Evolutionary conservation across 2,329 filamentous ascomycete species (phyloP), one percentile per base, ranked within the genome.

Genomic region (Pseudocercospora eumusae): DNA sequence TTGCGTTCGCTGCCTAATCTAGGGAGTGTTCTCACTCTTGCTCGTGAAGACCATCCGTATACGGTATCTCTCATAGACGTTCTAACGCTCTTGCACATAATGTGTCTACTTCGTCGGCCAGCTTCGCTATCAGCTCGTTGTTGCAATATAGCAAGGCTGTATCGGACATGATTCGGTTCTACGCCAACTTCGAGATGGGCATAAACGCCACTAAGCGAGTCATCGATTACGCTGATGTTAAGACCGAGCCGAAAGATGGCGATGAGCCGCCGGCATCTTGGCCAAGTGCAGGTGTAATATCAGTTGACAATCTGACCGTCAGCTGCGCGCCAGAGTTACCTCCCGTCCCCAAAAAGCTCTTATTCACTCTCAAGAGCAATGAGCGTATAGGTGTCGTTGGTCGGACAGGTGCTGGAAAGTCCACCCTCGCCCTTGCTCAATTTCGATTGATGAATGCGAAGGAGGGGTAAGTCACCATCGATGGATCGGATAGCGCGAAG

Each of bases 321-420:
- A 84, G 91, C 50, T 97, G 97, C 75, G 85, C 92, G 57, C 80
- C 86, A 54, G 92, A 96, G 69, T 83, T 97, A 13, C 92, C 93
- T 33, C 88, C 88, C 0, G 93, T 96, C 0, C 79, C 97, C 54
- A 88, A 86, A 66, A 83, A 89, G 66, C 83, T 97, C 53, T 90
- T 84, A 2, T 93, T 97, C 44, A 47, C 44, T 25, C 44, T 47
- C 18, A 47, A 47, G 44, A 47, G 44, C 44, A 47, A 47, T 8
- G 91, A 97, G 76, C 96, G 96, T 79, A 90, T 97, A 13, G 93
- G 92, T 57, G 95, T 97, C 61, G 93, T 97, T 31, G 93, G 93
- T 56, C 87, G 93, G 60, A 97, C 93, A 0, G 93, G 93, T 59
- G 92, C 63, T 33, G 65, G 65, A 10, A 67, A 67, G 21, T 57